Evolutionary conservation across 805 yeast species (phyloP), one percentile per base, ranked within the genome.

Genomic region (Wickerhamiella hasegawae): DNA sequence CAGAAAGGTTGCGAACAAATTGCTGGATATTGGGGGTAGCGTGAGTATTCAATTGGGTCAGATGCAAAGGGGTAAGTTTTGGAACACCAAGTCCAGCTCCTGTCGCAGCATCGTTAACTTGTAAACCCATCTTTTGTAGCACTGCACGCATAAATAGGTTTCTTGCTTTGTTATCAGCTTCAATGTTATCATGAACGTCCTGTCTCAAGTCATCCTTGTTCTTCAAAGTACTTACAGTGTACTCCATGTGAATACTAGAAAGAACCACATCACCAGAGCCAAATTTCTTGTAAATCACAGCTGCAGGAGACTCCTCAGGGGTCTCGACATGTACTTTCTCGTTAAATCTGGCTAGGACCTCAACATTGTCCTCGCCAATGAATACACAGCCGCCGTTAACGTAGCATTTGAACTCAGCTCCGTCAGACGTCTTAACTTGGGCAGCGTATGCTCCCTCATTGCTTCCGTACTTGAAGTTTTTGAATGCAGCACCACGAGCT

Each of bases 381-480:
- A 90, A 87, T 10, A 78, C 66, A 2, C 81, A 77, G 21, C 98
- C 99, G 4, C 99, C 99, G 46, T 90, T 85, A 53, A 73, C 79
- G 53, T 83, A 87, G 27, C 45, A 40, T 28, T 53, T 41, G 18
- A 33, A 25, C 15, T 20, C 5, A 3, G 14, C 19, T 23, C 31
- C 39, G 31, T 19, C 31, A 8, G 21, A 14, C 8, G 32, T 27
- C 23, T 33, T 24, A 25, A 38, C 34, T 62, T 1, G 48, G 0
- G 69, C 71, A 0, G 83, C 79, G 31, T 66, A 62, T 1, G 94
- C 76, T 1, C 97, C 97, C 0, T 52, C 55, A 39, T 83, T 90
- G 2, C 79, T 63, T 16, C 76, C 75, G 50, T 90, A 90, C 16
- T 65, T 60, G 53, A 85, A 90, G 0, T 96, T 97, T 29, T 66